Evolutionary conservation across 768 basidiomycete species (phyloP).

Genomic region (Mycena filopes): DNA sequence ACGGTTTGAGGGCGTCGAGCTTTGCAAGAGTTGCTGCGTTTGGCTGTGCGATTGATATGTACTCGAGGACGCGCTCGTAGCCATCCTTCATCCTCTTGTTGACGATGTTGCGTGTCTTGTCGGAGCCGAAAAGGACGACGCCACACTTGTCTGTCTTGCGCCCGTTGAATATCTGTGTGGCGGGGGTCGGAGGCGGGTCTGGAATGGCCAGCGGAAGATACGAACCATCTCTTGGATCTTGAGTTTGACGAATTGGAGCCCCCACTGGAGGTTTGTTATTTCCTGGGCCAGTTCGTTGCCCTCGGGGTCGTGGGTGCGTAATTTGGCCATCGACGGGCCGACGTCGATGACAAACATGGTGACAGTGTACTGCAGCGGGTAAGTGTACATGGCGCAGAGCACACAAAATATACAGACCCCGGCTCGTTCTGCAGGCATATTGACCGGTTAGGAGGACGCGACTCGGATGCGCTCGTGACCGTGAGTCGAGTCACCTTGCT

Average conservation of each 20-base stretch:
- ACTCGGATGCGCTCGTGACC: conserved; percentile 40
- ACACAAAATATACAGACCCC: conserved; percentile 62
- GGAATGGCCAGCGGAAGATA: conserved; percentile 2
- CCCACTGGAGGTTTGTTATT: conserved; percentile 84
- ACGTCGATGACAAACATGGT: conserved; percentile 92
- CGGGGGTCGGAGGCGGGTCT: conserved; percentile 5
- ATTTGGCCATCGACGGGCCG: conserved; percentile 85
- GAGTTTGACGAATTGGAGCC: conserved; percentile 87
- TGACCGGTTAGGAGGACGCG: conserved; percentile 47
- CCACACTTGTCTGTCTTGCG: conserved; percentile 96
- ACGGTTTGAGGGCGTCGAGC: conserved; percentile 68
- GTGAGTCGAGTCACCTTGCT: conserved; percentile 36
- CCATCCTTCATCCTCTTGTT: conserved; percentile 65
- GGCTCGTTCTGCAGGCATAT: conserved; percentile 83
- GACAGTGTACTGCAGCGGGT: conserved; percentile 72
- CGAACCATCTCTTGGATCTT: conserved; percentile 92
- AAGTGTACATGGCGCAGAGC: conserved; percentile 27
- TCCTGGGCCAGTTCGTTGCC: conserved; percentile 63
- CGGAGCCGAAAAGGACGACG: conserved; percentile 88
- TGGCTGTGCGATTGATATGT: conserved; percentile 74
- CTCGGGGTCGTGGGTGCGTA: conserved; percentile 64
- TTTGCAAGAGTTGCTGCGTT: conserved; percentile 74
- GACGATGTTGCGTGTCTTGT: conserved; percentile 77
- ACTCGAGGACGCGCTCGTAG: conserved; percentile 80
- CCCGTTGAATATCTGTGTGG: conserved; percentile 82